Percentiles rank a stretch among this genome's conserved stretches.
Evolutionary conservation across 768 basidiomycete genomes (phyloP).

Genomic region (Termitomyces sp.): DNA sequence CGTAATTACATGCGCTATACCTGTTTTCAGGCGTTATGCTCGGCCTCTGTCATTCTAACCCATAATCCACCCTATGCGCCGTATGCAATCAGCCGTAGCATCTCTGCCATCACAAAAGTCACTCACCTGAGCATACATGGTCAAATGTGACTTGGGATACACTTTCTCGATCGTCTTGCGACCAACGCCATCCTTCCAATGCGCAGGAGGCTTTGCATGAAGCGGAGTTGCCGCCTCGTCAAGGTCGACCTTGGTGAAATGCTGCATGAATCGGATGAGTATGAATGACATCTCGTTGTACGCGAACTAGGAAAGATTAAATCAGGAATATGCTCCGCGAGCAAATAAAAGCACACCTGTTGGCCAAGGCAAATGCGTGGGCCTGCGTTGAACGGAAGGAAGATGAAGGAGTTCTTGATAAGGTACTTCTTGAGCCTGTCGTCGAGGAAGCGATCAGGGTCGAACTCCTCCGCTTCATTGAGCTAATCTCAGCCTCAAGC

Average conservation of each 20-base stretch:
- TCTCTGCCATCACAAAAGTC: not conserved
- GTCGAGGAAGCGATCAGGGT: conserved; percentile 69
- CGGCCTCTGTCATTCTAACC: conserved; percentile 40
- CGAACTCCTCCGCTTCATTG: conserved; percentile 52
- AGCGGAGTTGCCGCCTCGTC: conserved; percentile 40
- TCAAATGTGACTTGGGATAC: conserved; percentile 47
- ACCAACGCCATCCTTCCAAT: conserved; percentile 39
- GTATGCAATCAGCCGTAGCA: not conserved
- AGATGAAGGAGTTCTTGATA: conserved; percentile 60
- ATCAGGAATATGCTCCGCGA: not conserved
- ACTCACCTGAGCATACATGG: conserved; percentile 45
- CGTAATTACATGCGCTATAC: not conserved
- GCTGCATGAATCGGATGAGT: conserved; percentile 57
- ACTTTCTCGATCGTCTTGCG: conserved; percentile 46
- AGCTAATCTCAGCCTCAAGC: not conserved
- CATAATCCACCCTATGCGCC: conserved; percentile 44
- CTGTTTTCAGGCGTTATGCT: conserved; percentile 6
- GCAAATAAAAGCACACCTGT: conserved; percentile 26
- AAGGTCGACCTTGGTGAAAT: conserved; percentile 43
- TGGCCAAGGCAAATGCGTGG: conserved; percentile 59
- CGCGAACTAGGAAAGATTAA: conserved; percentile 32
- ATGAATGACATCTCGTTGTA: conserved; percentile 63
- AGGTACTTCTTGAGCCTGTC: conserved; percentile 56
- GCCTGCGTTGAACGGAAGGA: conserved; percentile 60
- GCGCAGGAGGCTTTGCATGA: conserved; percentile 36